phyloP scores from a whole-genome alignment of 1,284 basidiomycete species.

The Mycosarcoma maydis region DNA sequence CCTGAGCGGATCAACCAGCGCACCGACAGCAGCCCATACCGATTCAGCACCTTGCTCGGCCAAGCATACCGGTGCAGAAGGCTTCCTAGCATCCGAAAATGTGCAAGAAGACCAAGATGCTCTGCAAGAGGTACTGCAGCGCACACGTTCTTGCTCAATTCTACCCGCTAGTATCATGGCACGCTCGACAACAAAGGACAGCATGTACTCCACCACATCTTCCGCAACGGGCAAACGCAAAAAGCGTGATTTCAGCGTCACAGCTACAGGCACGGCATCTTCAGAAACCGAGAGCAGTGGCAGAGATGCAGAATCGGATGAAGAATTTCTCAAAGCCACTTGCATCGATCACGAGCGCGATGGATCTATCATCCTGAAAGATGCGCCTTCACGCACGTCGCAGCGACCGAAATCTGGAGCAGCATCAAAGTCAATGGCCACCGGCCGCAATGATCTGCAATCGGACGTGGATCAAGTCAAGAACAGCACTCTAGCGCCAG shows the following conservation, averaged over 20 bases:
- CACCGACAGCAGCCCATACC: not conserved
- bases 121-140: constrained; percentile 41
- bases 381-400: not conserved
- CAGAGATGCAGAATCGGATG: constrained; percentile 13
- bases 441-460: constrained; percentile 14
- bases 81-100: constrained; percentile 23
- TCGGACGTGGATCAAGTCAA: constrained; percentile 40
- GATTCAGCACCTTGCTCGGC: constrained; percentile 8
- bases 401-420: not conserved
- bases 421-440: not conserved
- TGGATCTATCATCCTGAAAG: constrained; percentile 12
- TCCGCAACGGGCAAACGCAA: constrained; percentile 54
- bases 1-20: not conserved
- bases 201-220: constrained; percentile 29
- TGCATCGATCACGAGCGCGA: constrained; percentile 5
- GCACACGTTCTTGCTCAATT: constrained; percentile 43
- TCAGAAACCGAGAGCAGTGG: constrained; percentile 25
- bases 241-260: constrained; percentile 55
- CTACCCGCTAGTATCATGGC: constrained; percentile 51
- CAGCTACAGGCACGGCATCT: constrained; percentile 54
- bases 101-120: constrained; percentile 49
- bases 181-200: constrained; percentile 36
- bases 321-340: constrained; percentile 22
- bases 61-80: constrained; percentile 36
- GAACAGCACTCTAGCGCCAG: constrained; percentile 12